Base-by-base conservation (phyloP, 169 alveolate species). In the Besnoitia besnoiti region DNA sequence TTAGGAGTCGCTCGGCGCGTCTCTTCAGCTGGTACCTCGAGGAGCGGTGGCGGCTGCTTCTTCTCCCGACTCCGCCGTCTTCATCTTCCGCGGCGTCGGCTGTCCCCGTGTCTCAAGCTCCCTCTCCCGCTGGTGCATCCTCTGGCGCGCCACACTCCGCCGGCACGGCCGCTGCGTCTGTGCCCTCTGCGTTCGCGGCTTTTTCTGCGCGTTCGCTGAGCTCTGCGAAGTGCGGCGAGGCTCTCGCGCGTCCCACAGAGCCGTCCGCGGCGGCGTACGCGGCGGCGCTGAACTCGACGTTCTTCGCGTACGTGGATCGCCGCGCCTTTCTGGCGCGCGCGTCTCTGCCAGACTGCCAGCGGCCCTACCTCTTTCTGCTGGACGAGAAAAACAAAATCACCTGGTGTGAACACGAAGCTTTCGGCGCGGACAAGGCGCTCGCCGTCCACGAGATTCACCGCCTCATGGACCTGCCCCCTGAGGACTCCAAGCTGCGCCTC, bases 21-120 rank as follows among this genome's bases (percentile, higher is more conserved):
- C 47, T 16, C 47, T 33, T 67, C 19, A 7, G 80, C 21, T 67
- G 80, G 80, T 35, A 5, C 47, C n/a, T 67, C 42, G 80, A 67
- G n/a, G 80, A 67, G 42, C 80, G 80, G 39, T 67, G 80, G 80
- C 40, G 80, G n/a, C 80, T 67, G 39, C 80, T 67, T 37, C 80
- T 67, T 30, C n/a, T 67, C 12, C 80, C 80, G 0, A 16, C 14
- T 7, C 12, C 80, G 0, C 47, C 80, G 8, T 1, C 80, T 14
- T 24, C 44, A 30, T 35, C 80, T n/a, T 30, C 80, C n/a, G 2
- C 80, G 12, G 44, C n/a, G 2, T 30, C 80, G 4, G 12, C 44
- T 5, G 80, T 14, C n/a, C n/a, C 19, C 67, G 3, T 55, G 7
- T n/a, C 30, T 3, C 67, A 5, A 0, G 67, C 67, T 49, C 24